A percentile compares a stretch with the other conserved stretches of the same genome.
Evolutionary conservation across 2,329 filamentous ascomycete species (phyloP).

Genomic region (Clonostachys byssicola): DNA sequence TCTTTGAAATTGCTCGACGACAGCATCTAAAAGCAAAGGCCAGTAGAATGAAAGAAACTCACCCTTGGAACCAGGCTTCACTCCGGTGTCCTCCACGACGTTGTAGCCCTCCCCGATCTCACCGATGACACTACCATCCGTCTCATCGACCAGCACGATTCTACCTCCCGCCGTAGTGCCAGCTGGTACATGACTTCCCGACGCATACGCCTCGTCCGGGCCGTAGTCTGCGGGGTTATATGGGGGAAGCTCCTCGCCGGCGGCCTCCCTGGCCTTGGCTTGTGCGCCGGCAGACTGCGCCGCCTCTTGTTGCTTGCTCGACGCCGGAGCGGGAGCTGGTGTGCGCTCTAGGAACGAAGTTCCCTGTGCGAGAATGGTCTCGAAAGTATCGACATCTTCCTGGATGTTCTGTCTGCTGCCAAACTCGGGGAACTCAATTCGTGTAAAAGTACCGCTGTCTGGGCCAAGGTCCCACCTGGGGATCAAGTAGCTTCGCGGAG

Average conservation of each 20-base stretch:
- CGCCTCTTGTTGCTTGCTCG: slow-evolving; percentile 3
- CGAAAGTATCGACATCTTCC: slow-evolving; percentile 93
- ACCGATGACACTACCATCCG: slow-evolving; percentile 91
- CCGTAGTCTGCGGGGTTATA: slow-evolving; percentile 84
- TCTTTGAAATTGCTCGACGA: no score
- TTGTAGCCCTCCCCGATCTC: slow-evolving; percentile 82
- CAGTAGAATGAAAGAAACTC: slow-evolving; percentile 21
- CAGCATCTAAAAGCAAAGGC: no score
- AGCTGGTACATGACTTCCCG: slow-evolving; percentile 51
- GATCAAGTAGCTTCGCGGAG: slow-evolving; percentile 87
- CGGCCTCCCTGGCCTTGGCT: slow-evolving; percentile 33
- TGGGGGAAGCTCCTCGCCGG: slow-evolving; percentile 42
- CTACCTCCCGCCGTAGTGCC: slow-evolving; percentile 54
- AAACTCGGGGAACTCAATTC: slow-evolving; percentile 80
- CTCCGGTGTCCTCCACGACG: slow-evolving; percentile 69
- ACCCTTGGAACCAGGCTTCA: slow-evolving; percentile 92
- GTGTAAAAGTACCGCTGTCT: slow-evolving; percentile 84
- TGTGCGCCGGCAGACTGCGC: slow-evolving; percentile 8
- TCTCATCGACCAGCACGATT: slow-evolving; percentile 91
- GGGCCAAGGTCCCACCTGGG: slow-evolving; percentile 91
- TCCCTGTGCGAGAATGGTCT: slow-evolving; percentile 96
- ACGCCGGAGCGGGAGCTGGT: slow-evolving; percentile 47
- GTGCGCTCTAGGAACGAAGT: slow-evolving; percentile 90
- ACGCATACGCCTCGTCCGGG: slow-evolving; percentile 74
- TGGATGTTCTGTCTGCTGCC: slow-evolving; percentile 72